phyloP scores from a whole-genome alignment of 1,139 yeast species.

The Blastobotrys aristatus region DNA sequence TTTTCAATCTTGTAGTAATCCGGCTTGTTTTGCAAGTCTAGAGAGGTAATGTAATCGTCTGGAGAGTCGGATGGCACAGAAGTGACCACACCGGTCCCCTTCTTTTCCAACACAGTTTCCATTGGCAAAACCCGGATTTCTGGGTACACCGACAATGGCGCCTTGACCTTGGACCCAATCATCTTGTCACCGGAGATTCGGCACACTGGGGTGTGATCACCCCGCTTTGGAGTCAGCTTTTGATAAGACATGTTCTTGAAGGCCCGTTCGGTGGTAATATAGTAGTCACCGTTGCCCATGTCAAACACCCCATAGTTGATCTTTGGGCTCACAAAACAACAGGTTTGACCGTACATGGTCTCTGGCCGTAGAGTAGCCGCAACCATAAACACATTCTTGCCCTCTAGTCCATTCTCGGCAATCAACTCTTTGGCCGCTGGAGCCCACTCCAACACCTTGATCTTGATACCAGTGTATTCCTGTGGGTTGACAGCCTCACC shows the following conservation, averaged over 20 bases:
- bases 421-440: constrained; percentile 49
- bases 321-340: constrained; percentile 96
- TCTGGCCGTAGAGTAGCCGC: constrained; percentile 99
- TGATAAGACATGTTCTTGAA: constrained; percentile 97
- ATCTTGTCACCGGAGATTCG: constrained; percentile 64
- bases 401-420: constrained; percentile 45
- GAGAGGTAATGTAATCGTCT: constrained; percentile 85
- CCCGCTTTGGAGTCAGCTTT: constrained; percentile 85
- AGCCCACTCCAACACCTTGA: constrained; percentile 58
- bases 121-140: constrained; percentile 86
- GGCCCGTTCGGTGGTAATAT: constrained; percentile 91
- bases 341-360: constrained; percentile 98
- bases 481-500: constrained; percentile 98
- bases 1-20: constrained; percentile 82
- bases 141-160: constrained; percentile 72
- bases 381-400: constrained; percentile 70
- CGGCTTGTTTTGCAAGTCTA: constrained; percentile 82
- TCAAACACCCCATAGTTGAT: constrained; percentile 87
- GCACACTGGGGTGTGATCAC: constrained; percentile 59
- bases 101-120: constrained; percentile 92
- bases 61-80: constrained; percentile 99
- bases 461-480: constrained; percentile 92
- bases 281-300: constrained; percentile 74
- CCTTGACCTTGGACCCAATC: constrained; percentile 80
- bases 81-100: constrained; percentile 99